Evolutionary conservation across 2,329 filamentous ascomycete species (phyloP).

Genomic region (Ceratocystis colombiana): DNA sequence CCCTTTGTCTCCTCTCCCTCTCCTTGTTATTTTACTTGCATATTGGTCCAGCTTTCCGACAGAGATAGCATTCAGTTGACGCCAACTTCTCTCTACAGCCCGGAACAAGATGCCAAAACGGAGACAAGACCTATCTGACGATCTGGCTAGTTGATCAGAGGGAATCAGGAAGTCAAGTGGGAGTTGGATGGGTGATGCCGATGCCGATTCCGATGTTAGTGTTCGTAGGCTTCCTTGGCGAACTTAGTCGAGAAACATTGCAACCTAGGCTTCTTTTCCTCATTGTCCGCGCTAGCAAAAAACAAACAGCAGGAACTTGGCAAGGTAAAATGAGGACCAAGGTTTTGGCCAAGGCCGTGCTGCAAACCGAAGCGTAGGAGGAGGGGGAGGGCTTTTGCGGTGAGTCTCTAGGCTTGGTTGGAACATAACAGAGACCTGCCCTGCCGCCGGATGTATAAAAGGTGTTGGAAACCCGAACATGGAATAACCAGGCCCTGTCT

Average conservation of each 20-base stretch:
- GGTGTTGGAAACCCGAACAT: no score
- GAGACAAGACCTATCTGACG: neutral
- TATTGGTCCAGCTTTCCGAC: neutral
- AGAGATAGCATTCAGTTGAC: no score
- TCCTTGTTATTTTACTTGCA: neutral
- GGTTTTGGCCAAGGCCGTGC: no score
- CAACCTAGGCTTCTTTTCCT: neutral
- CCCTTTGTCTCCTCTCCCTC: neutral
- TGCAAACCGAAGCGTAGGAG: no score
- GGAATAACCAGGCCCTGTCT: no score
- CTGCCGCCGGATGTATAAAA: no score
- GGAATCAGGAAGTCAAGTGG: neutral
- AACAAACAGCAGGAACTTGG: neutral
- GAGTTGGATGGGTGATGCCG: slow-evolving; percentile 4
- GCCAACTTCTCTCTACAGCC: no score
- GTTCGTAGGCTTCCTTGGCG: slow-evolving; percentile 8
- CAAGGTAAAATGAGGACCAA: no score
- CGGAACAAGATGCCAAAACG: neutral
- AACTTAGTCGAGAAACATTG: slow-evolving; percentile 11
- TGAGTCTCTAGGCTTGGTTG: no score
- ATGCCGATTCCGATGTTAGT: slow-evolving; percentile 8
- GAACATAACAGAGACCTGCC: no score
- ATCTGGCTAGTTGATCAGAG: no score
- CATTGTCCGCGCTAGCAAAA: neutral
- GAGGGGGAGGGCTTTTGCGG: no score